phyloP scores from a whole-genome alignment of 2,329 filamentous ascomycete species.

The Thermomyces lanuginosus region DNA sequence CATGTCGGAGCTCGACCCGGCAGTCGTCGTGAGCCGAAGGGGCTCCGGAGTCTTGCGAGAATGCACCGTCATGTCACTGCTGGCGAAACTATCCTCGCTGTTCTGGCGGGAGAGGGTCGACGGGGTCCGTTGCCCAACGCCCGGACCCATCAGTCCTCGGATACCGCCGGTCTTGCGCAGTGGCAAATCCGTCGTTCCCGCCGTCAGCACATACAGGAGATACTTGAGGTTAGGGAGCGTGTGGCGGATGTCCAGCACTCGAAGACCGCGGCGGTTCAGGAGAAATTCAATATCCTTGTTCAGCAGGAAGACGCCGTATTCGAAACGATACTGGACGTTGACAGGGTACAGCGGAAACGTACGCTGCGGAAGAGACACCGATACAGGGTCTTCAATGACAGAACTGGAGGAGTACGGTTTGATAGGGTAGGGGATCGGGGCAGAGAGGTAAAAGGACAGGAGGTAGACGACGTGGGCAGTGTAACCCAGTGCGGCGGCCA shows the following conservation, averaged over 20 bases:
- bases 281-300: constrained; percentile 83
- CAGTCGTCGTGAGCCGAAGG: too few relatives aligned
- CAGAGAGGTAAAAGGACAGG: constrained; percentile 65
- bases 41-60: constrained; percentile 13
- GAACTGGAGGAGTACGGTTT: constrained; percentile 56
- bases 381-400: constrained; percentile 59
- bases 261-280: constrained; percentile 49
- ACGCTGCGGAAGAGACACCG: constrained; percentile 36
- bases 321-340: constrained; percentile 71
- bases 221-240: constrained; percentile 91
- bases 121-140: constrained; percentile 21
- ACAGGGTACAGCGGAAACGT: constrained; percentile 70
- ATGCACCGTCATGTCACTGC: constrained; percentile 14
- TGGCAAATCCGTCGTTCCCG: constrained; percentile 50
- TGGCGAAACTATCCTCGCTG: constrained; percentile 25
- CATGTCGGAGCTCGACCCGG: too few relatives aligned
- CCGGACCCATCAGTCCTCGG: constrained; percentile 31
- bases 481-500: constrained; percentile 68
- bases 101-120: constrained; percentile 22
- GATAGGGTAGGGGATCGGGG: constrained; percentile 67
- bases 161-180: constrained; percentile 39
- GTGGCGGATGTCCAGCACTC: constrained; percentile 76
- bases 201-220: constrained; percentile 73
- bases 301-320: constrained; percentile 89
- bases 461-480: constrained; percentile 59